These are phyloP conservation scores for Hydnum rufescens DNA, from an alignment of 768 basidiomycete species.

Conservation along the genomic window DNA sequence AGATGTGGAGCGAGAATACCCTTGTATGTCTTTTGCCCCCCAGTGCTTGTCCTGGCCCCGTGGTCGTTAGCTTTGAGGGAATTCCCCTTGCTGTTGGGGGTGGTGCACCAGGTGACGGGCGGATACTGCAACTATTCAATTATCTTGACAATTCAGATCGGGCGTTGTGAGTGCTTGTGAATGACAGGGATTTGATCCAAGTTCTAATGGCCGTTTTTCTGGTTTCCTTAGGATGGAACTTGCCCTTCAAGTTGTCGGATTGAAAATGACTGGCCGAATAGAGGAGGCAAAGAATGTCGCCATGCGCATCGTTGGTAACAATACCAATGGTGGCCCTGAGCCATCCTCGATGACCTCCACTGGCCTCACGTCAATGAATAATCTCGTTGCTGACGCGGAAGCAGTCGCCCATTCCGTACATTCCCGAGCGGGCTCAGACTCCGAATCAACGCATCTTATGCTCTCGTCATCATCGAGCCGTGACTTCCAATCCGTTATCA, in stretches of 20 bases:
- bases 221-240: constrained; percentile 60
- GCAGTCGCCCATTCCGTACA: constrained; percentile 14
- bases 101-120: constrained; percentile 22
- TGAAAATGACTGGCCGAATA: constrained; percentile 92
- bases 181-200: constrained; percentile 3
- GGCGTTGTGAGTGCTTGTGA: constrained; percentile 41
- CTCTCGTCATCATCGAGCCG: constrained; percentile 20
- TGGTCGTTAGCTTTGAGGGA: constrained; percentile 77
- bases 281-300: constrained; percentile 88
- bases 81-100: constrained; percentile 23
- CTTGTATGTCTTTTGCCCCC: constrained; percentile 85
- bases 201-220: constrained; percentile 10
- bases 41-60: constrained; percentile 57
- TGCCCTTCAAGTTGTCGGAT: constrained; percentile 81
- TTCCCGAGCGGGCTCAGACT: constrained; percentile 23
- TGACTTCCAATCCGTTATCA: constrained; percentile 54
- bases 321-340: constrained; percentile 16
- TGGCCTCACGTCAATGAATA: not conserved
- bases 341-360: not conserved
- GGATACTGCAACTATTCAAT: constrained; percentile 47
- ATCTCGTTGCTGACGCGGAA: not conserved
- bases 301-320: constrained; percentile 71
- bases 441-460: constrained; percentile 36
- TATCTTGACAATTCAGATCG: constrained; percentile 83
- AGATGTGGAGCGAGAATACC: constrained; percentile 83